phyloP scores from a whole-genome alignment of 805 yeast genomes.

The Torulaspora gathmanii region DNA sequence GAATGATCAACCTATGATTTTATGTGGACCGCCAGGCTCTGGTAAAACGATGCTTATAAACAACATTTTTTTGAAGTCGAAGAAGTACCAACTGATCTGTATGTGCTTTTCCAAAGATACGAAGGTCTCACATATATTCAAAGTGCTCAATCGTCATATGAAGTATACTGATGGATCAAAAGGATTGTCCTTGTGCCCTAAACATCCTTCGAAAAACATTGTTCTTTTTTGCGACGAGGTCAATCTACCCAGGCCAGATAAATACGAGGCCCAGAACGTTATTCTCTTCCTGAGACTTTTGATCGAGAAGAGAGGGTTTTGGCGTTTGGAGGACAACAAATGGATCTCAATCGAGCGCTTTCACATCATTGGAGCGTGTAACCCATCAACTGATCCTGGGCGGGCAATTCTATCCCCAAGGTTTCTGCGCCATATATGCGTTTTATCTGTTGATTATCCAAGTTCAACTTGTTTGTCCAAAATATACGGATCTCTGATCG shows the following conservation, averaged over 20 bases:
- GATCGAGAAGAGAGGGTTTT: slow-evolving; percentile 70
- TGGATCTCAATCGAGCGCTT: slow-evolving; percentile 67
- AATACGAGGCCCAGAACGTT: slow-evolving; percentile 67
- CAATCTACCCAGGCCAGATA: slow-evolving; percentile 70
- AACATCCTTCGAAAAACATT: slow-evolving; percentile 58
- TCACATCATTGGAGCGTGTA: slow-evolving; percentile 93
- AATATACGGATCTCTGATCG: slow-evolving; percentile 59
- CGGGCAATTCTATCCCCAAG: slow-evolving; percentile 54
- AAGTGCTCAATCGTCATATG: slow-evolving; percentile 69
- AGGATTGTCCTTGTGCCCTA: slow-evolving; percentile 57
- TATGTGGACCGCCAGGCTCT: slow-evolving; percentile 97
- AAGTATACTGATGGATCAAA: slow-evolving; percentile 47
- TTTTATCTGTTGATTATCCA: slow-evolving; percentile 79
- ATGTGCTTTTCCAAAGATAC: slow-evolving; percentile 83
- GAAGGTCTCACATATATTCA: slow-evolving; percentile 53
- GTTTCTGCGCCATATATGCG: slow-evolving; percentile 60
- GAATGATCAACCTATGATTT: slow-evolving; percentile 55
- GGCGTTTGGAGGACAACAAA: slow-evolving; percentile 52
- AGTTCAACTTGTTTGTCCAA: slow-evolving; percentile 53
- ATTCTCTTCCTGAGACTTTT: slow-evolving; percentile 71
- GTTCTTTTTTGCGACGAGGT: slow-evolving; percentile 90
- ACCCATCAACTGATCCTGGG: slow-evolving; percentile 80
- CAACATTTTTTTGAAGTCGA: slow-evolving; percentile 56
- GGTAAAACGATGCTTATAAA: slow-evolving; percentile 92
- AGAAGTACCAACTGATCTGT: slow-evolving; percentile 55